Evolutionary conservation across 176 grass and related monocot species (phyloP).

Genomic region (Phyllostachys edulis): DNA sequence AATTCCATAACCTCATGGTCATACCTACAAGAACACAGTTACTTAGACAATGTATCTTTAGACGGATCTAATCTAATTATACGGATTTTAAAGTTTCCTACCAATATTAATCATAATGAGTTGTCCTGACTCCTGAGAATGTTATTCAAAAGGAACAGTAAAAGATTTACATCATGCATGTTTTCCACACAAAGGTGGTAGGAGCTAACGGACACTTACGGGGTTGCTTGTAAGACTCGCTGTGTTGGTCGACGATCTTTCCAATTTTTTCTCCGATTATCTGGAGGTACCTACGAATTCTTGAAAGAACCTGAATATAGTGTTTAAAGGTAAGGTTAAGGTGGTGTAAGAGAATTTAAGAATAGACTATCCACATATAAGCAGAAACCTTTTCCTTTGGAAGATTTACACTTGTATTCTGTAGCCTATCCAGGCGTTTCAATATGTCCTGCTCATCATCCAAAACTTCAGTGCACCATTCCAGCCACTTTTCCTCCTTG

Average conservation of each 20-base stretch:
- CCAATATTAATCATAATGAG: background rate
- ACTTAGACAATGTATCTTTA: constrained; percentile 25
- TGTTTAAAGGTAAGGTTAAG: constrained; percentile 22
- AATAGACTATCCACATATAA: constrained; percentile 15
- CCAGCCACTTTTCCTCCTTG: constrained; percentile 98
- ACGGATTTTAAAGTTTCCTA: background rate
- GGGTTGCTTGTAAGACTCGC: constrained; percentile 82
- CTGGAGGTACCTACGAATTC: constrained; percentile 91
- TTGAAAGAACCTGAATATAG: constrained; percentile 84
- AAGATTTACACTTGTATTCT: constrained; percentile 94
- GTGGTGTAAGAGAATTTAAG: constrained; percentile 1
- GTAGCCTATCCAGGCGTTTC: constrained; percentile 84
- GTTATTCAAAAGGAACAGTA: background rate
- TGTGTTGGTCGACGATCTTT: constrained; percentile 73
- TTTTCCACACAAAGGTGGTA: background rate
- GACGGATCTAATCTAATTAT: background rate
- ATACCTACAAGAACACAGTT: constrained; percentile 65
- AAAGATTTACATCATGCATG: background rate
- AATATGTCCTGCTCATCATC: constrained; percentile 85
- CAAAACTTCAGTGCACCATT: constrained; percentile 98
- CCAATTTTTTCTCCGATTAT: constrained; percentile 96
- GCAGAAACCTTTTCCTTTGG: constrained; percentile 88
- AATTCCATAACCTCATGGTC: constrained; percentile 95
- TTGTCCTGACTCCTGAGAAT: background rate
- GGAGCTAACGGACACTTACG: constrained; percentile 53